A percentile compares a stretch with the other conserved stretches of the same genome.
Conservation (phyloP, 805 yeast species). For the Starmerella stellata region DNA sequence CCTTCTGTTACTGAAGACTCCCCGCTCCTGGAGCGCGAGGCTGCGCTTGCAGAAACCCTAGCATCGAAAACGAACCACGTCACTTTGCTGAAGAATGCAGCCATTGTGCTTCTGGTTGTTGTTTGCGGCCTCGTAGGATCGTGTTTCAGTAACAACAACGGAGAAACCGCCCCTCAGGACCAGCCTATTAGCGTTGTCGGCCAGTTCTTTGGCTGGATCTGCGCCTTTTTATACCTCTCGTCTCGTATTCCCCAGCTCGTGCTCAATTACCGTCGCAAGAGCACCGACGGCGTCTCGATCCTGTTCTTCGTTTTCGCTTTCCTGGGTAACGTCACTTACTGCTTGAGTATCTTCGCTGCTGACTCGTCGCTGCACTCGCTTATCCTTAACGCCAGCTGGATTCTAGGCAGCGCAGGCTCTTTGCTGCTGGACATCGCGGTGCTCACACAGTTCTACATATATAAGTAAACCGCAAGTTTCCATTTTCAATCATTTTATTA, state of each 20-base stretch:
- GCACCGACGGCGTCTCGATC: constrained; percentile 89
- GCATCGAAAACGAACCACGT: not conserved
- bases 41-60: constrained; percentile 7
- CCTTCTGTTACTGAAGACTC: not conserved
- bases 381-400: constrained; percentile 76
- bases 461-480: too few species aligned
- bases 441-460: constrained; percentile 68
- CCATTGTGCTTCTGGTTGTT: constrained; percentile 51
- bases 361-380: constrained; percentile 54
- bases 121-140: constrained; percentile 76
- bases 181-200: constrained; percentile 53
- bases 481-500: too few species aligned
- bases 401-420: constrained; percentile 82
- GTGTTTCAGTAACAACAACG: constrained; percentile 44
- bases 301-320: constrained; percentile 90
- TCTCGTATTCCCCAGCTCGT: constrained; percentile 86
- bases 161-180: constrained; percentile 28
- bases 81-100: constrained; percentile 15
- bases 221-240: constrained; percentile 39
- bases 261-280: constrained; percentile 66
- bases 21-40: constrained; percentile 10
- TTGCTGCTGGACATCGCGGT: constrained; percentile 65
- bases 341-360: constrained; percentile 55
- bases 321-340: constrained; percentile 81
- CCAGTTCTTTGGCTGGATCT: constrained; percentile 64